Base-by-base conservation (phyloP, 2,329 filamentous ascomycete species). In the Dothiorella sarmentorum region DNA sequence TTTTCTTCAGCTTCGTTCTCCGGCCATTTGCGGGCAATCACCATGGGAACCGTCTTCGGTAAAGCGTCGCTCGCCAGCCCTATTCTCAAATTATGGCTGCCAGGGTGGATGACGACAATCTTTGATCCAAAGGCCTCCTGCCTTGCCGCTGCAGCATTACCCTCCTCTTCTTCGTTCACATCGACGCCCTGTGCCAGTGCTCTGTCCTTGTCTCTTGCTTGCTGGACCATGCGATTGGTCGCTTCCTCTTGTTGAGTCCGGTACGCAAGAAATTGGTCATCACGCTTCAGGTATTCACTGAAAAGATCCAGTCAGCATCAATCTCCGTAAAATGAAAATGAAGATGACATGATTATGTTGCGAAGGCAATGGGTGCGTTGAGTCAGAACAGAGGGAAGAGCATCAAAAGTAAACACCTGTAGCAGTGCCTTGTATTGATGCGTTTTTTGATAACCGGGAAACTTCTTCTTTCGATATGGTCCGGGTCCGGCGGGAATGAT, bases 201-300 rank as follows among this genome's bases (percentile, higher is more conserved):
- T 66, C 92, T 85, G 70, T 97, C 93, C 66, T 88, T 86, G 68
- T 97, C 93, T 70, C 94, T 91, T 22, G 91, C 91, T 59, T 82
- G 88, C 73, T 92, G 90, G 33, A 94, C 87, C 73, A 96, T 88
- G 61, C 86, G 84, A 63, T 94, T 91, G 64, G 91, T 83, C 52
- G 85, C 87, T 66, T 93, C 91, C 72, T 99, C 94, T 73, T 87
- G 88, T 67, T 96, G 91, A 15, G 96, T 83, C 68, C 94, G 87
- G 58, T 93, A 85, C 11, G 93, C 91, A 31, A 99, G 85, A 61
- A 96, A 87, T 76, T 99, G 94, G 68, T 97, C 94, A 78, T 99
- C 94, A 69, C 93, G 88, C 79, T 99, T 99, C 76, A 99, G 89
- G 68, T 96, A 99, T 71, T 99, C 94, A 61, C 91, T 96, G 22